A percentile compares a stretch with the other conserved stretches of the same genome.
These are phyloP conservation scores for Saturnispora serradocipensis DNA, from an alignment of 805 yeast genomes.

Conservation along the genomic window DNA sequence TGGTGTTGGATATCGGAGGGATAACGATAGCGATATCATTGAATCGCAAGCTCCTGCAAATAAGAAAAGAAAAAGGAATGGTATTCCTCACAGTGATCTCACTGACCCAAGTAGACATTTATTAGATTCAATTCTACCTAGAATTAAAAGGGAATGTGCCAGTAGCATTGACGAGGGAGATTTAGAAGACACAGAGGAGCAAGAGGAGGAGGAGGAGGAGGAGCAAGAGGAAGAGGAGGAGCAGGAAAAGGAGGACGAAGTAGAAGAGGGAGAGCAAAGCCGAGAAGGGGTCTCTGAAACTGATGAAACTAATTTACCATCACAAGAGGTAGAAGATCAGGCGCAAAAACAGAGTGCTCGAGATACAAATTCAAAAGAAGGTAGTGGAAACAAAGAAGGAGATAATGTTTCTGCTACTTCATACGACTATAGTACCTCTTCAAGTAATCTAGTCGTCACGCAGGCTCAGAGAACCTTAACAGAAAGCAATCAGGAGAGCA, in stretches of 20 bases:
- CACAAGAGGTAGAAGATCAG: not conserved
- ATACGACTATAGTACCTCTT: not conserved
- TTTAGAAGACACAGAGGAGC: not conserved
- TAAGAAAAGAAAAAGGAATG: not conserved
- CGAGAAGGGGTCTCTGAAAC: too few species aligned
- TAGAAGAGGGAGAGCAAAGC: not conserved
- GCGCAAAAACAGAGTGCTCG: not conserved
- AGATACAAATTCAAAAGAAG: not conserved
- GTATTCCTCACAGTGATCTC: not conserved
- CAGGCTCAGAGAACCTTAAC: not conserved
- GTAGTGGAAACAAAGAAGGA: not conserved
- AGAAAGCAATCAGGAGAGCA: not conserved
- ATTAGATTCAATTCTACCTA: not conserved
- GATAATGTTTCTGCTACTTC: not conserved
- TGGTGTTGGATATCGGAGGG: not conserved
- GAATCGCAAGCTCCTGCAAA: slow-evolving; percentile 1
- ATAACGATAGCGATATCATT: slow-evolving; percentile 1
- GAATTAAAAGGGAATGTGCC: not conserved
- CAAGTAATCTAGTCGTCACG: not conserved
- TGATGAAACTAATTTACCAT: not conserved
- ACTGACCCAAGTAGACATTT: slow-evolving; percentile 1
- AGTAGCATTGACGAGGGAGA: not conserved
- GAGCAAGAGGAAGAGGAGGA: not conserved
- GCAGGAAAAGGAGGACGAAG: not conserved
- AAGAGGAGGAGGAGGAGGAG: not conserved